These are phyloP conservation scores for Teunomyces atbi DNA, from an alignment of 805 yeast genomes.

Conservation along the genomic window DNA sequence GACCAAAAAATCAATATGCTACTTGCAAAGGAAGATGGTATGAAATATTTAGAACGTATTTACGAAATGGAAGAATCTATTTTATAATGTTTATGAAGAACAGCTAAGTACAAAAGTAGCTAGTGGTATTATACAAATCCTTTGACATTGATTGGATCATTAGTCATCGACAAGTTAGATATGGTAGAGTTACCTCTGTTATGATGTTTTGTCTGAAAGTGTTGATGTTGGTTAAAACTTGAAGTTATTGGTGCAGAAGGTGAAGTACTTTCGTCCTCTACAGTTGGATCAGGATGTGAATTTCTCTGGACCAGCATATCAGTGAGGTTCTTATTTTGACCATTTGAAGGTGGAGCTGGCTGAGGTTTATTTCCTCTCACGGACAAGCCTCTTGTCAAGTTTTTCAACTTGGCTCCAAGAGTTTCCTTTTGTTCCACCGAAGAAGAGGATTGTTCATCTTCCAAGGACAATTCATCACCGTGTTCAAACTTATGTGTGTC, in stretches of 20 bases:
- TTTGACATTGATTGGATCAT: constrained; percentile 26
- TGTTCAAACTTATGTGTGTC: constrained; percentile 22
- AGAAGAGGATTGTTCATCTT: neutral
- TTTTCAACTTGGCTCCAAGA: constrained; percentile 42
- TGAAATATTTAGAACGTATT: neutral
- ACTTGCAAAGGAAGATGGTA: neutral
- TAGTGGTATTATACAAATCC: constrained; percentile 19
- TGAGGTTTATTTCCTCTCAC: constrained; percentile 16
- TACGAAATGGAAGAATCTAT: neutral
- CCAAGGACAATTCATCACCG: neutral
- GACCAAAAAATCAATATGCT: neutral
- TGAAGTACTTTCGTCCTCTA: constrained; percentile 12
- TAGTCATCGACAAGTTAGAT: constrained; percentile 17
- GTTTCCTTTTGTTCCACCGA: constrained; percentile 8
- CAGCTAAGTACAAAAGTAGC: neutral
- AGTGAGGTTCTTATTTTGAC: constrained; percentile 21
- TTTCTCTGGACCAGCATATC: constrained; percentile 17
- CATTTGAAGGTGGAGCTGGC: neutral
- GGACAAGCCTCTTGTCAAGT: constrained; percentile 44
- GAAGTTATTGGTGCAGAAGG: constrained; percentile 10
- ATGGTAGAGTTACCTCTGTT: constrained; percentile 23
- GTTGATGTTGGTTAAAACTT: constrained; percentile 8
- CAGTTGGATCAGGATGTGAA: neutral
- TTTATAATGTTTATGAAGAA: constrained; percentile 1
- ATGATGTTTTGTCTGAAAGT: constrained; percentile 17